Evolutionary conservation across 2,329 filamentous ascomycete genomes (phyloP), one percentile per base, ranked within the genome.

Genomic region (Capronia epimyces): DNA sequence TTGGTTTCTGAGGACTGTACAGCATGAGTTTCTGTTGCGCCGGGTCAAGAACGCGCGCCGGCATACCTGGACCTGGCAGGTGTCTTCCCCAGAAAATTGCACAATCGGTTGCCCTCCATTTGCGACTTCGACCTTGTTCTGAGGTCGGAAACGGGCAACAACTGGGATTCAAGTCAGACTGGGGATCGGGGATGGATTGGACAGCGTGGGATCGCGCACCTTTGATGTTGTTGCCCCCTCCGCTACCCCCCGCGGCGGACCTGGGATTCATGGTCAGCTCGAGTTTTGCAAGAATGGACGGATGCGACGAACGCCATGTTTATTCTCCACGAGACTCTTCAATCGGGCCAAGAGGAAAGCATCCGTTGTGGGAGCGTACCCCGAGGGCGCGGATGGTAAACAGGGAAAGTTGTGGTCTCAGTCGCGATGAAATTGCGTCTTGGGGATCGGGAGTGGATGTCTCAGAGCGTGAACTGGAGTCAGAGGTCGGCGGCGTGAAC

Each of bases 91-190:
- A 67, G 87, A 83, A 70, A 98, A 97, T 43, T 79, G 75, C 58
- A 98, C 93, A 62, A 98, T 91, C 57, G 90, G 87, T 72, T 93
- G 84, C 70, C 91, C 91, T 69, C 89, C 89, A 66, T 86, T 90
- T 55, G 84, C 83, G 67, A 94, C 78, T 76, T 98, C 93, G 70
- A 93, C 73, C 75, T 88, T 89, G 78, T 98, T 98, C 74, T 96
- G 91, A 64, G 93, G 93, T 67, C 93, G 83, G 75, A 98, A 98
- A 66, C 93, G 88, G 76, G 91, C 91, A 70, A 98, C 90, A 69
- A 98, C 93, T 87, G 31, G 15, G 20, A 20, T 41, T 24, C 12
- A n/a, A 61, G 66, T 71, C 22, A 49, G 47, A 46, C 52, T 43
- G 49, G 41, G n/a, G 44, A 46, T 49, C 2, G 12, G 36, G n/a